Conservation (phyloP, 805 yeast species). For the Candida loeiensis region DNA sequence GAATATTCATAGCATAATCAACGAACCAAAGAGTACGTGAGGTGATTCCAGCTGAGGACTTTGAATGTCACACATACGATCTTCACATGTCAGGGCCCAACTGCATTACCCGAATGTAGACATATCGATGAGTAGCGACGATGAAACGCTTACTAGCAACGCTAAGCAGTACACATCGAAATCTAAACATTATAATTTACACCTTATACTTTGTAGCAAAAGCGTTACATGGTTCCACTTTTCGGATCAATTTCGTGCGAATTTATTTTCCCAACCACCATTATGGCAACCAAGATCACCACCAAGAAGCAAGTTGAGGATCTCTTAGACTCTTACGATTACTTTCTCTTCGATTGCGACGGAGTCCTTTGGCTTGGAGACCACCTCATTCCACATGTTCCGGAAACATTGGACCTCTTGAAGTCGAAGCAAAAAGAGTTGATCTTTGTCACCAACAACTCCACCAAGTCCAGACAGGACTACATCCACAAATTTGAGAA, state of each 20-base stretch:
- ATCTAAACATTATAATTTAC: too few relatives aligned
- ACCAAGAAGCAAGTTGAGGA: conserved; percentile 45
- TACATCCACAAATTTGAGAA: conserved; percentile 74
- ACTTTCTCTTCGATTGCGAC: conserved; percentile 93
- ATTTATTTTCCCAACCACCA: background rate
- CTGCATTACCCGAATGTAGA: too few relatives aligned
- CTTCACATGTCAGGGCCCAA: too few relatives aligned
- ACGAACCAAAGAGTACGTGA: background rate
- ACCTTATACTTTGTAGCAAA: background rate
- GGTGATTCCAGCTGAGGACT: background rate
- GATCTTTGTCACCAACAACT: conserved; percentile 92
- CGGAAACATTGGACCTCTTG: conserved; percentile 69
- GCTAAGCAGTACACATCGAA: too few relatives aligned
- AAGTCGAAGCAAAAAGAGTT: conserved; percentile 56
- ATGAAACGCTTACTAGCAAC: too few relatives aligned
- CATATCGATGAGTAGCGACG: too few relatives aligned
- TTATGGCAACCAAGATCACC: conserved; percentile 49
- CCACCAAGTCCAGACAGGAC: conserved; percentile 80
- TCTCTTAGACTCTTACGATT: conserved; percentile 67
- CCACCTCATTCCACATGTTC: conserved; percentile 70
- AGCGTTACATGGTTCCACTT: background rate
- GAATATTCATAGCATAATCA: conserved; percentile 2
- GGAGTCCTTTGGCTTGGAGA: conserved; percentile 95
- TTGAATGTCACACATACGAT: too few relatives aligned
- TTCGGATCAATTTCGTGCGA: conserved; percentile 4